Percentiles rank a stretch among this genome's conserved stretches.
Conservation (phyloP, 164 flowering plant species). For the Akebia trifoliata region DNA sequence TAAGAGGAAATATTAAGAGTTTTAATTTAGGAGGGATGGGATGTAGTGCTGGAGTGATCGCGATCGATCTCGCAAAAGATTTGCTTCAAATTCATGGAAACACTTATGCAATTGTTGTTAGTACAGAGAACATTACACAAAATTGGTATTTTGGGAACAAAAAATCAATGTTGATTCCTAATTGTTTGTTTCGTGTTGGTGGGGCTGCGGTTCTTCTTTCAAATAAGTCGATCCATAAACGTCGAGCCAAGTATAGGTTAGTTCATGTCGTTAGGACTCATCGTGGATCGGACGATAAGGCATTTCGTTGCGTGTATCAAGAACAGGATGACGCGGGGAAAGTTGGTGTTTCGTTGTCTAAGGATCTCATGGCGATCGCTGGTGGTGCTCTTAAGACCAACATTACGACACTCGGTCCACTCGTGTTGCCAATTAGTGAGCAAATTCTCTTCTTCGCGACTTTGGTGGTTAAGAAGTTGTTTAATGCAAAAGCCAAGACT, state of each 20-base stretch:
- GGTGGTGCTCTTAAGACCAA: conserved; percentile 67
- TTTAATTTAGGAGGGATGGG: conserved; percentile 88
- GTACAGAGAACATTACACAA: conserved; percentile 80
- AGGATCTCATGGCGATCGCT: conserved; percentile 76
- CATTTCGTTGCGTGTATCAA: conserved; percentile 67
- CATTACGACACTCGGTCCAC: conserved; percentile 74
- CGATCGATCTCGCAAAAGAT: conserved; percentile 69
- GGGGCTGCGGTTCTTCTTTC: conserved; percentile 71
- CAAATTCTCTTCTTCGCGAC: conserved; percentile 63
- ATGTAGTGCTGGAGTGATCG: conserved; percentile 74
- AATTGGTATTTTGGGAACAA: conserved; percentile 82
- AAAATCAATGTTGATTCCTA: conserved; percentile 71
- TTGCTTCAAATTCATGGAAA: conserved; percentile 62
- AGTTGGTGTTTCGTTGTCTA: conserved; percentile 70
- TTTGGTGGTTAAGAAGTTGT: conserved; percentile 47
- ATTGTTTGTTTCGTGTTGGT: conserved; percentile 78
- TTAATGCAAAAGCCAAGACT: conserved; percentile 57
- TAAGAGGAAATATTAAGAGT: conserved; percentile 58
- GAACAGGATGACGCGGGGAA: conserved; percentile 65
- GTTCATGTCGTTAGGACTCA: conserved; percentile 75
- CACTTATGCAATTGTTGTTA: conserved; percentile 73
- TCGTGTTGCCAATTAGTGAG: conserved; percentile 71
- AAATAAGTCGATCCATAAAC: conserved; percentile 39
- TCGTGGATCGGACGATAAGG: conserved; percentile 65
- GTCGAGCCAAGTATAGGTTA: conserved; percentile 65